Conservation (phyloP, 345 rosid genomes). For the Bretschneidera sinensis region DNA sequence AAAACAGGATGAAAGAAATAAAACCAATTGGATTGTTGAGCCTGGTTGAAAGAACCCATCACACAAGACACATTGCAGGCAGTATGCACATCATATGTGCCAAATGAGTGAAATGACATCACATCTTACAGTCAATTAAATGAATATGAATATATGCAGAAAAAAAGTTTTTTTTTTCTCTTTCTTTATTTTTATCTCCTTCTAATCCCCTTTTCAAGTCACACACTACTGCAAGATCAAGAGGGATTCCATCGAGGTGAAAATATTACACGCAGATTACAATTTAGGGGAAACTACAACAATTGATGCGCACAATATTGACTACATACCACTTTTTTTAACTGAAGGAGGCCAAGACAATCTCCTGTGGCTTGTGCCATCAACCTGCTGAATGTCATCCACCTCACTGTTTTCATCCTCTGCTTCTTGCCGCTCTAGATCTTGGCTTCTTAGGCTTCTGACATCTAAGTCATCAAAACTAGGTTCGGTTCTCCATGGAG, state of each 20-base stretch:
- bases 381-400: conserved; percentile 33
- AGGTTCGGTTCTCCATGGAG: conserved; percentile 64
- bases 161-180: too few species aligned
- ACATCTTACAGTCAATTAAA: neutral
- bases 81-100: too few species aligned
- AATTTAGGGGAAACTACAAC: conserved; percentile 2
- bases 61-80: too few species aligned
- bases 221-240: too few species aligned
- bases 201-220: too few species aligned
- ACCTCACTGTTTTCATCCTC: conserved; percentile 38
- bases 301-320: neutral
- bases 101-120: too few species aligned
- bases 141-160: neutral
- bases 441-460: conserved; percentile 37
- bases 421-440: conserved; percentile 31
- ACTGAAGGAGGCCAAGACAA: conserved; percentile 88
- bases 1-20: too few species aligned
- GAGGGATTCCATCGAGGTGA: conserved; percentile 1
- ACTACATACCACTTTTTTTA: conserved; percentile 30
- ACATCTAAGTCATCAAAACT: conserved; percentile 62
- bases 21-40: too few species aligned
- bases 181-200: too few species aligned
- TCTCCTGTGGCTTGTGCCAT: conserved; percentile 54
- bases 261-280: conserved; percentile 2
- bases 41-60: too few species aligned